Evolutionary conservation across 2,329 filamentous ascomycete species (phyloP), one percentile per base, ranked within the genome.

Genomic region (Trichothecium sympodiale): DNA sequence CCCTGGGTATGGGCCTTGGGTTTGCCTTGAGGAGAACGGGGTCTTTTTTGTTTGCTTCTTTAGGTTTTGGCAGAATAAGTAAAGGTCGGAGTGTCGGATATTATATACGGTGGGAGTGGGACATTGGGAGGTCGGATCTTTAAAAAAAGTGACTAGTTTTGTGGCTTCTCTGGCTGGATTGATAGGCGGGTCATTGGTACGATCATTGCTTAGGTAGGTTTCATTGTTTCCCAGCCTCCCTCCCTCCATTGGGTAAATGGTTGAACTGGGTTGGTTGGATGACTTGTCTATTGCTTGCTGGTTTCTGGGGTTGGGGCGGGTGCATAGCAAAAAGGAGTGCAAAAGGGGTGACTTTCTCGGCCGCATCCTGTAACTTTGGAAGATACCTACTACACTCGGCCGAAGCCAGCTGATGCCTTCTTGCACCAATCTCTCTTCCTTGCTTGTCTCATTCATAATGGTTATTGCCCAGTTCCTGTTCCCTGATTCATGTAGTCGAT

Each of bases 251-350:
- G 46, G 45, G 45, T 36, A 31, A 39, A 41, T 39, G 50, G 48
- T 45, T 47, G 39, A 26, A 18, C 25, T 30, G 14, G 31, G 18
- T 33, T 29, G 14, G 26, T 17, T 30, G 13, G 14, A 32, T 18
- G 12, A 29, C 13, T 15, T 36, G 10, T 44, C 38, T 34, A 41
- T 42, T 40, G 38, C 20, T 25, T 25, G 20, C 20, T 25, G 20
- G 20, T 25, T 25, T 55, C 53, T 46, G 43, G 54, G 47, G 52
- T 17, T 35, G 26, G 49, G 49, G 49, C 48, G 51, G 56, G 53
- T 61, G 59, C 59, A 62, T 62, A 62, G 59, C 59, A 59, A 59
- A 55, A 55, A 55, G 56, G 56, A 57, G 58, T 57, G 57, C 20
- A 25, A 25, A 25, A 25, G 20, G 20, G 20, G 20, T 25, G 20